Conservation (phyloP, 1,284 basidiomycete genomes). For the Pulchroboletus neoregius region DNA sequence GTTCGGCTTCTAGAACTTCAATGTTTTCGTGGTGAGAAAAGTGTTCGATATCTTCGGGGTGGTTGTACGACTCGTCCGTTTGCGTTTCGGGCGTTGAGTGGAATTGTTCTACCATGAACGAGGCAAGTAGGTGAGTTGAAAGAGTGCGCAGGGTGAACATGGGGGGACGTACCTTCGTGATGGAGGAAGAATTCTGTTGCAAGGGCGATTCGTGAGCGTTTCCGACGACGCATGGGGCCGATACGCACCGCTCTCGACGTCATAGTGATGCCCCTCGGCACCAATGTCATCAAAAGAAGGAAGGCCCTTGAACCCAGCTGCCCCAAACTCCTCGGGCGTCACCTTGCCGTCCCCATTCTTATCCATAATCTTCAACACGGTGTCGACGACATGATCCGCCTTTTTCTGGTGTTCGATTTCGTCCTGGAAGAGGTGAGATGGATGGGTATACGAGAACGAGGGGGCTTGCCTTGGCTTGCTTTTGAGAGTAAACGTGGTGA, state of each 20-base stretch:
- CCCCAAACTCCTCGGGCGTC: constrained; percentile 75
- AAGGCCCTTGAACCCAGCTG: constrained; percentile 72
- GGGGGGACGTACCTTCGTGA: constrained; percentile 70
- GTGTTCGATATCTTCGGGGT: constrained; percentile 88
- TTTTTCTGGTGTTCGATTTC: constrained; percentile 82
- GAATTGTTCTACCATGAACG: constrained; percentile 61
- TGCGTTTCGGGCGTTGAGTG: constrained; percentile 97
- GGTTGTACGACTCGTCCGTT: constrained; percentile 90
- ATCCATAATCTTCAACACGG: constrained; percentile 76
- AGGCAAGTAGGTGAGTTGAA: background rate
- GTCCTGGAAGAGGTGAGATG: constrained; percentile 42
- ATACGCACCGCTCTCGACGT: constrained; percentile 74
- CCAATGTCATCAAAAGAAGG: constrained; percentile 89
- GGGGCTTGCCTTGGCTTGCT: constrained; percentile 64
- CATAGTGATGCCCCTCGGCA: constrained; percentile 90
- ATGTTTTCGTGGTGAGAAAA: constrained; percentile 87
- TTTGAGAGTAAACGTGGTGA: constrained; percentile 90
- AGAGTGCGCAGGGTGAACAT: too few relatives aligned
- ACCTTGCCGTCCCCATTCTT: constrained; percentile 76
- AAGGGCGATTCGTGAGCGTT: constrained; percentile 1
- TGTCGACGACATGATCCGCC: constrained; percentile 76
- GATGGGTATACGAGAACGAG: background rate
- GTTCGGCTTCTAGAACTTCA: constrained; percentile 81
- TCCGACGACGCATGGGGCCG: background rate
- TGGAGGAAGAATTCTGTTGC: constrained; percentile 80